A percentile compares a stretch with the other conserved stretches of the same genome.
Conservation (phyloP, 2,329 filamentous ascomycete genomes). For the Aspergillus nomiae region DNA sequence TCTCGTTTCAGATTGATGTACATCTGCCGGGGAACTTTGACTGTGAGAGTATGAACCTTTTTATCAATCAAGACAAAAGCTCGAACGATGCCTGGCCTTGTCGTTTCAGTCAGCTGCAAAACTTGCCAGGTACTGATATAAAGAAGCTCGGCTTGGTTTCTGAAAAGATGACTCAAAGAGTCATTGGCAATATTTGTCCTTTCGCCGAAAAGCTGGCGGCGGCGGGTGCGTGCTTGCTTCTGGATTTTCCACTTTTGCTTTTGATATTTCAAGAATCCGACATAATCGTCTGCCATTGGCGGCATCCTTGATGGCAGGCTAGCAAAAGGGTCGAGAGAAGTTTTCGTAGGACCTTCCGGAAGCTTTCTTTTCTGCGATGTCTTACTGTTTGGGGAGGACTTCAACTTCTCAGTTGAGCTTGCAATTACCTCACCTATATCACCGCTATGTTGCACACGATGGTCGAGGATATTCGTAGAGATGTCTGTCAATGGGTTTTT, state of each 20-base stretch:
- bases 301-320: constrained; percentile 83
- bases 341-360: constrained; percentile 62
- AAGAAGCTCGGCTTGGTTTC: constrained; percentile 85
- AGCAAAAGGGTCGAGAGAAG: constrained; percentile 75
- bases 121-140: constrained; percentile 96
- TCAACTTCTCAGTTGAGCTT: constrained; percentile 68
- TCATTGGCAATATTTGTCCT: constrained; percentile 64
- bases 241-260: constrained; percentile 99
- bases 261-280: constrained; percentile 86
- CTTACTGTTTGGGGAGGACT: constrained; percentile 59
- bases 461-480: constrained; percentile 62
- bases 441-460: constrained; percentile 56
- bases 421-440: constrained; percentile 77
- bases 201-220: constrained; percentile 92
- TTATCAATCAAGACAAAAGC: constrained; percentile 92
- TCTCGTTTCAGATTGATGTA: constrained; percentile 90
- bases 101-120: constrained; percentile 79
- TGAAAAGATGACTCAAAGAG: constrained; percentile 72
- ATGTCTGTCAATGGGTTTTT: constrained; percentile 75
- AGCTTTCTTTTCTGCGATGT: constrained; percentile 71
- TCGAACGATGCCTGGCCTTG: constrained; percentile 80
- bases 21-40: constrained; percentile 84
- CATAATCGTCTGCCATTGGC: constrained; percentile 80
- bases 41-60: constrained; percentile 83
- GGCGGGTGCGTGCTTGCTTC: constrained; percentile 79